Evolutionary conservation across 1,139 yeast genomes (phyloP), one percentile per base, ranked within the genome.

Genomic region (Suhomyces terraborum): DNA sequence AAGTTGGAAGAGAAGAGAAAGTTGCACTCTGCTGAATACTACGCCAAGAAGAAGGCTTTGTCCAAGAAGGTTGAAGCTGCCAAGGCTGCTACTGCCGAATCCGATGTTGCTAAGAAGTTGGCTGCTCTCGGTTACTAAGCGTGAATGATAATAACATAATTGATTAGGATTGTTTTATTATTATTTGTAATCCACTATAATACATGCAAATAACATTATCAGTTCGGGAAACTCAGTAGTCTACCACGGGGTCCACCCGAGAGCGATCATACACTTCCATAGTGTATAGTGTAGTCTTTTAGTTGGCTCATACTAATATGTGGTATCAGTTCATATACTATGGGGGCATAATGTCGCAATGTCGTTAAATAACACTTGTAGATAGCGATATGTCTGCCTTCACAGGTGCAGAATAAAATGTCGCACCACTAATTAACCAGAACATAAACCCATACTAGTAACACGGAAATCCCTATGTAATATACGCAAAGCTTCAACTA

Each of bases 1-100:
- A 84, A 91, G 74, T 88, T 93, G 73, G 98, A 93, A 83, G 98
- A 89, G 77, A 93, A 95, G 93, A 88, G 99, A 82, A 91, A 88
- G 88, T 95, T 91, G 75, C 89, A 86, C 83, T 84, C 96, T 66
- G 95, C 96, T 71, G 98, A 95, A 77, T 94, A 88, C 85, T 88
- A 89, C 82, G 95, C 96, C 66, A 89, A 88, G 87, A 94, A 91
- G 96, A 81, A 79, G 75, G 96, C 98, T 74, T 86, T 88, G 70
- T 78, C 85, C 74, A 87, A 88, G 85, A 93, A 89, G 86, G 76
- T 84, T 59, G 78, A 79, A 59, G 82, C 89, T 69, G 98, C 96
- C 67, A 77, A 79, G 71, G 83, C 88, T 68, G 70, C 89, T 56
- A 80, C 81, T 67, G 86, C 84, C 64, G 83, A 78, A 61, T 76